phyloP scores from a whole-genome alignment of 2,329 filamentous ascomycete species.

The Fusarium kyushuense region DNA sequence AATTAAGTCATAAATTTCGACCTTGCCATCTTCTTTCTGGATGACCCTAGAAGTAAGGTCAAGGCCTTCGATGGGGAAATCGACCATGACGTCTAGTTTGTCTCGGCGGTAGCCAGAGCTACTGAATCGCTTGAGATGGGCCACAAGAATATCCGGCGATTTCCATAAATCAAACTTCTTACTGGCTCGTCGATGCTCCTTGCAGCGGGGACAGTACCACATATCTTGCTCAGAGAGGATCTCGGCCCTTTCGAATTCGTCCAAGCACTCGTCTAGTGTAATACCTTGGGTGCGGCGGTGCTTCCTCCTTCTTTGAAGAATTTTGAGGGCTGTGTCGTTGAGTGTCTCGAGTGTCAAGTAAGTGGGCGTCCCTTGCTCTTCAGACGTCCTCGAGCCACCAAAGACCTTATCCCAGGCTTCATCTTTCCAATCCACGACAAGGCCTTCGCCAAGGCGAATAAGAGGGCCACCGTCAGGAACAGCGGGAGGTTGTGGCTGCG shows the following conservation, averaged over 20 bases:
- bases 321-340: conserved; percentile 73
- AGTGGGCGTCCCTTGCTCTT: conserved; percentile 70
- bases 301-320: conserved; percentile 73
- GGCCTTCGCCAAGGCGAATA: conserved; percentile 83
- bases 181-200: conserved; percentile 89
- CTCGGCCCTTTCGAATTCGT: conserved; percentile 95
- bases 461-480: conserved; percentile 69
- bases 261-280: conserved; percentile 88
- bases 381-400: conserved; percentile 55
- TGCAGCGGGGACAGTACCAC: conserved; percentile 97
- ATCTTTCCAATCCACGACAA: conserved; percentile 87
- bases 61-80: conserved; percentile 89
- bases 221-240: conserved; percentile 94
- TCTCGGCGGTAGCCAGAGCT: conserved; percentile 84
- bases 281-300: conserved; percentile 71
- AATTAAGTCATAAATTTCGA: conserved; percentile 90
- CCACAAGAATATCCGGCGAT: conserved; percentile 91
- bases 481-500: conserved; percentile 55
- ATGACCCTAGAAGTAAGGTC: conserved; percentile 85
- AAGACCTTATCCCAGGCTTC: conserved; percentile 80
- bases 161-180: conserved; percentile 99
- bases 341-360: conserved; percentile 65
- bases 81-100: conserved; percentile 90
- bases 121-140: conserved; percentile 96
- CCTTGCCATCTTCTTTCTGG: conserved; percentile 82